These are phyloP conservation scores for Neurospora sp. DNA, from an alignment of 2,329 filamentous ascomycete genomes.

Conservation along the genomic window DNA sequence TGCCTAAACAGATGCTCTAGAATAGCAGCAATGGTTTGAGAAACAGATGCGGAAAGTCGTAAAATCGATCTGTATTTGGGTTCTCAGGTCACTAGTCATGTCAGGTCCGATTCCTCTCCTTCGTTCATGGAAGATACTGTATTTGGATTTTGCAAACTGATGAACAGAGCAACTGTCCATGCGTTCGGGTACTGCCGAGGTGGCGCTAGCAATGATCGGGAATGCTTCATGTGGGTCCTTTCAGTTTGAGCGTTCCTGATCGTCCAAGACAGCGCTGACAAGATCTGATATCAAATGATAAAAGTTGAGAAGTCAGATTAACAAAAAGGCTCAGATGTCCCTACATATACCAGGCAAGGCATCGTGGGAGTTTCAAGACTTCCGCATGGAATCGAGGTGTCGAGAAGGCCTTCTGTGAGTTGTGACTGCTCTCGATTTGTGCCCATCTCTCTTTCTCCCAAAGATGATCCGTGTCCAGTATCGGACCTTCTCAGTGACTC, in stretches of 20 bases:
- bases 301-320: background rate
- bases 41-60: background rate
- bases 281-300: background rate
- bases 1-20: background rate
- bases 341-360: background rate
- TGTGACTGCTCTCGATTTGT: background rate
- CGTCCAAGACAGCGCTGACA: background rate
- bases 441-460: background rate
- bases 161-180: background rate
- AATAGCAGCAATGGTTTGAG: background rate
- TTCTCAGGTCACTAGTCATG: background rate
- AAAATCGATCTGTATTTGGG: background rate
- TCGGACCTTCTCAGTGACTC: background rate
- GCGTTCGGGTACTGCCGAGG: background rate
- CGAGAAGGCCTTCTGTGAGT: background rate
- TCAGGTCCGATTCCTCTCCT: background rate
- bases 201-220: background rate
- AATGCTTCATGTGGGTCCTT: background rate
- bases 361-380: background rate
- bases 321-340: background rate
- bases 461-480: background rate
- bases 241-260: background rate
- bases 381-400: background rate
- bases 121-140: background rate
- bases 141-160: background rate